Evolutionary conservation across 164 flowering plant genomes (phyloP).

Genomic region (Taxillus chinensis): DNA sequence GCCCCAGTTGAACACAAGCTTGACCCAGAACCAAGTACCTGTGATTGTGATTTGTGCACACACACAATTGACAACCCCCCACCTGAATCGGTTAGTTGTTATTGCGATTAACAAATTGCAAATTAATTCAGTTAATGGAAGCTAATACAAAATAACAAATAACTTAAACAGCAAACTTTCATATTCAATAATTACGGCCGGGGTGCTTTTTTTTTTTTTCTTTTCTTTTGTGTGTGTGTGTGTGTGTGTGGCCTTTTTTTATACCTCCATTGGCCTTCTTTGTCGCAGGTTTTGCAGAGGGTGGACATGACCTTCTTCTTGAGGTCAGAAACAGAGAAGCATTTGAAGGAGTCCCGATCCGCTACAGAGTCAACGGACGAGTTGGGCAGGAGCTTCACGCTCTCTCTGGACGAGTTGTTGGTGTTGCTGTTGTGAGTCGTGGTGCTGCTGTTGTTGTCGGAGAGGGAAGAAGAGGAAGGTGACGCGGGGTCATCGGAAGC

Average conservation of each 20-base stretch:
- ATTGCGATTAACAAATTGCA: no score
- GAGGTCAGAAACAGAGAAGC: constrained; percentile 88
- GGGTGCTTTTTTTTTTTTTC: no score
- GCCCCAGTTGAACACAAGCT: constrained; percentile 85
- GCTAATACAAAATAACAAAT: no score
- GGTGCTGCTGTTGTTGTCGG: no score
- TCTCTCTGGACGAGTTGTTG: not conserved
- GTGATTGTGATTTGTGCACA: not conserved
- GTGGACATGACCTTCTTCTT: constrained; percentile 86
- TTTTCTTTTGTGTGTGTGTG: no score
- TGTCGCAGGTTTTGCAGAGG: constrained; percentile 49
- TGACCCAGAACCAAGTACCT: constrained; percentile 86
- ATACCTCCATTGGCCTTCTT: constrained; percentile 94
- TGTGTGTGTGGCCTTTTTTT: no score
- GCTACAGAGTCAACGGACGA: constrained; percentile 20
- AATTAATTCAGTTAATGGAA: no score
- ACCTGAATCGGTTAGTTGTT: no score
- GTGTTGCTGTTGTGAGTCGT: not conserved
- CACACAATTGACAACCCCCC: no score
- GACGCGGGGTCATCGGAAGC: constrained; percentile 33
- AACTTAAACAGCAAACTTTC: no score
- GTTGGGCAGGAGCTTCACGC: constrained; percentile 37
- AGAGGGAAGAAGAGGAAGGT: constrained; percentile 4
- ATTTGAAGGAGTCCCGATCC: constrained; percentile 39
- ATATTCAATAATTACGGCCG: no score